phyloP scores from a whole-genome alignment of 768 basidiomycete genomes.

The Epithele typhae region DNA sequence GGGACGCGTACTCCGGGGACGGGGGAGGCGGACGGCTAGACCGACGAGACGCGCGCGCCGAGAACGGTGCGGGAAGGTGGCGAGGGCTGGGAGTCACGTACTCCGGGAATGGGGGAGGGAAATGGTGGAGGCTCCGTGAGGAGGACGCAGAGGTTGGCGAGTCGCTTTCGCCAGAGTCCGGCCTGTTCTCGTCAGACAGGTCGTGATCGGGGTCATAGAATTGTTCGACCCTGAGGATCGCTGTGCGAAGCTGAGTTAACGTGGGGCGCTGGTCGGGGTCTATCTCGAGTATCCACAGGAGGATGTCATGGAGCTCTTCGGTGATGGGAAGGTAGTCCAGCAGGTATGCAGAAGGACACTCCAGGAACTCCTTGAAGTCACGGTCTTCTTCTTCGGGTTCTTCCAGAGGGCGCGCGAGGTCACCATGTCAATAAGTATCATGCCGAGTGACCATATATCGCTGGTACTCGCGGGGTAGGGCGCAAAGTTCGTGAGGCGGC shows the following conservation, averaged over 20 bases:
- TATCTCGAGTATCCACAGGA: constrained; percentile 55
- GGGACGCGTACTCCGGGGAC: too few relatives aligned
- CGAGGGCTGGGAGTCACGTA: too few relatives aligned
- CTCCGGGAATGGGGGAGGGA: too few relatives aligned
- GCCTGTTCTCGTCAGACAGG: constrained; percentile 28
- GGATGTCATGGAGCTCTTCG: constrained; percentile 37
- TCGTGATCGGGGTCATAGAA: constrained; percentile 58
- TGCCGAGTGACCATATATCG: constrained; percentile 73
- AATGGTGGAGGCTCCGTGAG: too few relatives aligned
- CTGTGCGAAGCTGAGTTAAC: constrained; percentile 53
- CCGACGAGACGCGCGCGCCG: too few relatives aligned
- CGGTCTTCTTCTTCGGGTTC: constrained; percentile 44
- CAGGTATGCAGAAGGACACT: constrained; percentile 56
- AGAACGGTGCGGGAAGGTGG: too few relatives aligned
- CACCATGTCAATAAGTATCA: constrained; percentile 83
- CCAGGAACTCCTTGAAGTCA: constrained; percentile 42
- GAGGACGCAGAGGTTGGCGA: background rate
- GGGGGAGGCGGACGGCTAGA: too few relatives aligned
- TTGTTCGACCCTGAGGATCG: constrained; percentile 50
- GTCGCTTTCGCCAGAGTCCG: constrained; percentile 8
- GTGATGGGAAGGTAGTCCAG: constrained; percentile 48
- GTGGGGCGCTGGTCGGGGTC: constrained; percentile 60
- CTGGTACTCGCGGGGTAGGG: constrained; percentile 55
- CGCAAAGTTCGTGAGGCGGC: constrained; percentile 37
- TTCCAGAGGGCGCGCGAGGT: constrained; percentile 56